A percentile compares a stretch with the other conserved stretches of the same genome.
Conservation (phyloP, 228 moss, liverwort and hornwort genomes). For the Sphagnum magellanicum region DNA sequence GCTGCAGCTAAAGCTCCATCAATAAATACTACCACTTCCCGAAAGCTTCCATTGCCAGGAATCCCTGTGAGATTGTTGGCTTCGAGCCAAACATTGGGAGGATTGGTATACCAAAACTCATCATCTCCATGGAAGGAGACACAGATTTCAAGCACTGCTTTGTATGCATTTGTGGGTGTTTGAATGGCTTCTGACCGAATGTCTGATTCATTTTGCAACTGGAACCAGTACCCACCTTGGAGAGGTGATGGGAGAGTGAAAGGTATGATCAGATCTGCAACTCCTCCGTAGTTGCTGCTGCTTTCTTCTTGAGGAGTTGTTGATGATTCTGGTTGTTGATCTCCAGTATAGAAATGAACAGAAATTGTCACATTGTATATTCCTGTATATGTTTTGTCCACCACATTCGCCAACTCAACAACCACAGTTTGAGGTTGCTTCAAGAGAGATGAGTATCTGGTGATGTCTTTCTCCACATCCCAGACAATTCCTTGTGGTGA, state of each 20-base stretch:
- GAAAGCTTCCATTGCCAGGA: constrained; percentile 62
- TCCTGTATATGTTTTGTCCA: constrained; percentile 52
- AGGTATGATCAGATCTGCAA: constrained; percentile 52
- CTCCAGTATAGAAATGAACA: constrained; percentile 37
- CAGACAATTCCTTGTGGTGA: constrained; percentile 56
- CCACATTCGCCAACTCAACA: constrained; percentile 57
- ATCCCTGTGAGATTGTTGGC: constrained; percentile 46
- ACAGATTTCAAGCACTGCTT: constrained; percentile 60
- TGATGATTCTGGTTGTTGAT: not conserved
- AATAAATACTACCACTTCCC: constrained; percentile 57
- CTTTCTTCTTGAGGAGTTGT: constrained; percentile 3
- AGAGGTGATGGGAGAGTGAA: constrained; percentile 35
- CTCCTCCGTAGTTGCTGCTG: constrained; percentile 13
- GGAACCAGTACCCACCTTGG: constrained; percentile 66
- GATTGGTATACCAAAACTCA: constrained; percentile 84
- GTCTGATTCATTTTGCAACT: constrained; percentile 30
- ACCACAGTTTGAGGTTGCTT: constrained; percentile 37
- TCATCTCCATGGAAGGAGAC: constrained; percentile 58
- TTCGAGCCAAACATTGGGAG: constrained; percentile 44
- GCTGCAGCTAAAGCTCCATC: constrained; percentile 44
- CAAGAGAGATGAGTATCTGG: constrained; percentile 64
- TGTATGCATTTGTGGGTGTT: constrained; percentile 51
- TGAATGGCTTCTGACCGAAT: constrained; percentile 13
- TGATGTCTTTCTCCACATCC: constrained; percentile 85
- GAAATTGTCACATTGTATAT: constrained; percentile 62